phyloP scores from a whole-genome alignment of 163 green algal species.

The Chlamydomonas reinhardtii region DNA sequence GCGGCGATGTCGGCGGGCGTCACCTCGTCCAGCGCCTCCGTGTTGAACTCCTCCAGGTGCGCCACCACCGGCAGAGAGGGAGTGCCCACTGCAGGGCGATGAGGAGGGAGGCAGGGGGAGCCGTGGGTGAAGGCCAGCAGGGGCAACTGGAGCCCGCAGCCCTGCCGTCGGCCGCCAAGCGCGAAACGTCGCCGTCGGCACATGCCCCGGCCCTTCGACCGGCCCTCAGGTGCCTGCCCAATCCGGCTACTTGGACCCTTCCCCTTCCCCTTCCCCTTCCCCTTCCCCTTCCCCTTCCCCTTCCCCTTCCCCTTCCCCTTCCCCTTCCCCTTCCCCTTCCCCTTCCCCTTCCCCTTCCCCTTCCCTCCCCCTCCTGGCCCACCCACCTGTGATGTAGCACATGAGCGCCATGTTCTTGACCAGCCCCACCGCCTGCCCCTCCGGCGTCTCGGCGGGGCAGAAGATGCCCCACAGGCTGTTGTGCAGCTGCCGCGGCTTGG shows the following conservation, averaged over 20 bases:
- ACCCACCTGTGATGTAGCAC: slow-evolving; percentile 92
- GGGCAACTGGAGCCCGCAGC: no score
- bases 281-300: no score
- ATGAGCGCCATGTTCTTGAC: slow-evolving; percentile 98
- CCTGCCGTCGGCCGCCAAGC: no score
- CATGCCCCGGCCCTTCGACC: no score
- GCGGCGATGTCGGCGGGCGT: slow-evolving; percentile 79
- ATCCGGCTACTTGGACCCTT: no score
- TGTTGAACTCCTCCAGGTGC: slow-evolving; percentile 96
- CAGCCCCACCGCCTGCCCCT: slow-evolving; percentile 92
- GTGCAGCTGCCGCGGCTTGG: slow-evolving; percentile 99
- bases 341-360: not conserved
- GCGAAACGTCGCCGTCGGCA: no score
- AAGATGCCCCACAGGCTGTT: slow-evolving; percentile 98
- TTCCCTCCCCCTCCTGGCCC: not conserved
- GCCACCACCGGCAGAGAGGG: slow-evolving; percentile 86
- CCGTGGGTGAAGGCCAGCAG: no score
- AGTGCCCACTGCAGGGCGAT: slow-evolving; percentile 70
- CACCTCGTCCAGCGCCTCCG: slow-evolving; percentile 96
- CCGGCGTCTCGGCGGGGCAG: slow-evolving; percentile 96
- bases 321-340: not conserved
- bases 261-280: no score
- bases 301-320: no score
- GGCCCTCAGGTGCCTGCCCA: no score
- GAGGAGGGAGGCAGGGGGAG: not conserved